Base-by-base conservation (phyloP, 495 filamentous ascomycete species). In the Talaromyces trachyspermus region DNA sequence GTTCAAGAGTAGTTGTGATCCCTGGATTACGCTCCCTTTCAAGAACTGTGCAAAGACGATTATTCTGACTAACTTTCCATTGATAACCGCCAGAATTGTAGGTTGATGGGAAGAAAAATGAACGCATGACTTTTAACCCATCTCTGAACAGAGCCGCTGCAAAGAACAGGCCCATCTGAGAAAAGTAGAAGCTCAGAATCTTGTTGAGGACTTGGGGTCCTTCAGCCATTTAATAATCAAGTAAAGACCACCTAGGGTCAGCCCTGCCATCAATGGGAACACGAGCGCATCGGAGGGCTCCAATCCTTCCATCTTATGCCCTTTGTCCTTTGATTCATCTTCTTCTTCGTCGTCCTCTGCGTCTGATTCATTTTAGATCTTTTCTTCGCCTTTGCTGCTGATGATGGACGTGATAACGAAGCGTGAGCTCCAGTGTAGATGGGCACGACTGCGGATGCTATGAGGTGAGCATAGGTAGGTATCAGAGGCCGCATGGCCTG, bases 211-310 rank as follows among this genome's bases (percentile, higher is more conserved):
- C 65, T 78, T 71, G 0, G 91, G 81, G 55, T 95, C 86, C 53
- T 92, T 76, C 20, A 95, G 74, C 76, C 83, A 94, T 56, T 94
- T 88, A 60, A 97, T 88, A 43, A 95, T 71, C 56, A 90, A 79
- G 65, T 96, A 97, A 10, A 98, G 72, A 0, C 80, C 83, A 23
- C 82, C 72, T 8, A 98, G 77, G 0, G 83, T 78, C 2, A 66
- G 49, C 4, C 83, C 92, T 7, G 89, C 91, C 26, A 86, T 65
- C n/a, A 96, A 52, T 6, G 92, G 92, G 42, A 96, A 84, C 63
- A 92, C 69, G 53, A 97, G 72, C 25, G 89, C 92, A 66, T 97
- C 92, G 0, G 78, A 83, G 2, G 88, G 84, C 15, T 72, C 69
- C 25, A 98, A 64, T 1, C 85, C 86, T 52, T 95, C 89, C 64